Conservation (phyloP, 1,139 yeast genomes). For the Pichia sp. region DNA sequence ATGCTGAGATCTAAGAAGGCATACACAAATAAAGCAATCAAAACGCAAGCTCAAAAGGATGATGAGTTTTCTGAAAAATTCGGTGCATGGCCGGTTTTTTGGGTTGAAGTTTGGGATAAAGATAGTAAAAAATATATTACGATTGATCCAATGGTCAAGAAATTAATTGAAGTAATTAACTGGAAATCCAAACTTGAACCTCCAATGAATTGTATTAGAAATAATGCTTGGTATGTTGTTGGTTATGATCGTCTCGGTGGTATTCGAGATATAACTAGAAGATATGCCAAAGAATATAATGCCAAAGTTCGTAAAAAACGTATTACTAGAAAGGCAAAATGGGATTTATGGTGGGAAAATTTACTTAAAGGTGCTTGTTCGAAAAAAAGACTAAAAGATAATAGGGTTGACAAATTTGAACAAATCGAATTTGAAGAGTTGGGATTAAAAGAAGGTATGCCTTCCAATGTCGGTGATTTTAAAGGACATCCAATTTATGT, state of each 20-base stretch:
- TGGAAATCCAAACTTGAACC: slow-evolving; percentile 69
- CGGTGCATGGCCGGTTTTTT: slow-evolving; percentile 60
- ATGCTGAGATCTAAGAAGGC: slow-evolving; percentile 14
- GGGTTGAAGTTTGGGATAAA: slow-evolving; percentile 94
- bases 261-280: slow-evolving; percentile 75
- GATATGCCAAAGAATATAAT: slow-evolving; percentile 68
- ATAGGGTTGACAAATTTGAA: slow-evolving; percentile 61
- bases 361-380: slow-evolving; percentile 34
- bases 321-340: slow-evolving; percentile 52
- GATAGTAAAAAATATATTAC: slow-evolving; percentile 72
- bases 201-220: slow-evolving; percentile 52
- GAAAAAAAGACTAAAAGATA: slow-evolving; percentile 30
- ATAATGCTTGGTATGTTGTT: slow-evolving; percentile 64
- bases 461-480: slow-evolving; percentile 75
- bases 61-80: slow-evolving; percentile 8
- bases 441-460: slow-evolving; percentile 78
- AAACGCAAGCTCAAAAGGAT: slow-evolving; percentile 14
- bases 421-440: slow-evolving; percentile 61
- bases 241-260: slow-evolving; percentile 66
- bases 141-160: slow-evolving; percentile 67
- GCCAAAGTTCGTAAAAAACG: slow-evolving; percentile 72
- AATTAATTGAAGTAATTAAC: slow-evolving; percentile 64
- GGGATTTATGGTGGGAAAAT: slow-evolving; percentile 58
- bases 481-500: slow-evolving; percentile 86
- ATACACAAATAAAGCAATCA: slow-evolving; percentile 16